These are phyloP conservation scores for Drosera spatulata DNA, from an alignment of 179 eudicot genomes.

Conservation along the genomic window DNA sequence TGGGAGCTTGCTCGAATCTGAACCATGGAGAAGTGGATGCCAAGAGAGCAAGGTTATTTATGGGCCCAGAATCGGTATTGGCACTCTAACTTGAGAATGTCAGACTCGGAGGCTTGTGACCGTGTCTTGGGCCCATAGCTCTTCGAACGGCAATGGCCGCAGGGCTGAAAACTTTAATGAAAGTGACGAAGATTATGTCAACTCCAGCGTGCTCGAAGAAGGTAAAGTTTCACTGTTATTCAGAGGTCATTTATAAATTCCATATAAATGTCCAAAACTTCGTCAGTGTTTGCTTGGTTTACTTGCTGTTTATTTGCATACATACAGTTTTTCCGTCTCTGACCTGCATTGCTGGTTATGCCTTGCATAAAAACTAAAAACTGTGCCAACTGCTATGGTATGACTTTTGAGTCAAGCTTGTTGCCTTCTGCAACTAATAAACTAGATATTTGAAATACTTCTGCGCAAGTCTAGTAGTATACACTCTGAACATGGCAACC, in stretches of 20 bases:
- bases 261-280: neutral
- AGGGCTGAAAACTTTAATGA: slow-evolving; percentile 78
- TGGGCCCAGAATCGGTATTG: slow-evolving; percentile 17
- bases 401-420: too few species aligned
- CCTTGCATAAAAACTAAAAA: too few species aligned
- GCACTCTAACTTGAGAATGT: slow-evolving; percentile 10
- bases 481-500: too few species aligned
- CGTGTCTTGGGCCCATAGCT: slow-evolving; percentile 62
- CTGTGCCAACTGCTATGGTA: too few species aligned
- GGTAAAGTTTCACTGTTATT: slow-evolving; percentile 28
- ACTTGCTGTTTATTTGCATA: neutral
- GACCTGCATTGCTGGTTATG: neutral
- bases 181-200: slow-evolving; percentile 73
- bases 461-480: too few species aligned
- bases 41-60: slow-evolving; percentile 38
- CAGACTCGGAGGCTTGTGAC: slow-evolving; percentile 21
- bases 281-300: neutral
- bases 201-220: slow-evolving; percentile 85
- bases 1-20: slow-evolving; percentile 28
- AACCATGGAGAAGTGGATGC: slow-evolving; percentile 36
- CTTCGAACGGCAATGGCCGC: slow-evolving; percentile 85
- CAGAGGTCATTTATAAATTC: neutral
- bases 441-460: too few species aligned
- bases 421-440: too few species aligned
- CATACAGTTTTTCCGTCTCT: neutral